Evolutionary conservation across 352 stramenopile species (phyloP), one percentile per base, ranked within the genome.

Genomic region (Plasmopara viticola): DNA sequence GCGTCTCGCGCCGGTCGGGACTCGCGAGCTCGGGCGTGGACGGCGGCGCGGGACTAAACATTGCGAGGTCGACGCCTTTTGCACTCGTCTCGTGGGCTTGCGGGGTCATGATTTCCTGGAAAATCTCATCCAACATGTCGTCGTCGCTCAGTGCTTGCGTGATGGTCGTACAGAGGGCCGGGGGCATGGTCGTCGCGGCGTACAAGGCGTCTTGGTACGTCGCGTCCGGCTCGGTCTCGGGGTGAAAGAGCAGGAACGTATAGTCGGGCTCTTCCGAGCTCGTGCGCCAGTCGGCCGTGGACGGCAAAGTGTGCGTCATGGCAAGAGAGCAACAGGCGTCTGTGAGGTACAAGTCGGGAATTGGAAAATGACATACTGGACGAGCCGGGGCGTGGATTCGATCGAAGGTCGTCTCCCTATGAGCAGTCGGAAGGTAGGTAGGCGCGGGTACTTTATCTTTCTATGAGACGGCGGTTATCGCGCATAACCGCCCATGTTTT

Each of bases 81-180:
- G 44, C 17, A 54, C 14, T 12, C 33, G 39, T 0, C 9, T 49
- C 57, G 28, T 59, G 56, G 34, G 64, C 55, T 20, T 66, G 58
- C 6, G 59, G 50, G 10, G 58, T 54, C 54, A 66, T 59, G 44
- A 70, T 70, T 35, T 70, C 62, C 48, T 72, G 66, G 51, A 75
- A 75, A 44, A 75, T 72, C 44, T 75, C 62, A 41, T 75, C 59
- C 38, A 75, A 56, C 35, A 75, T 68, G 9, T 75, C 59, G 28
- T 75, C 66, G 53, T 75, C 66, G 33, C 62, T 75, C 5, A 74
- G 62, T 4, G 50, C 51, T 53, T 64, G 53, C 33, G 38, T 63
- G n/a, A 60, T 44, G 4, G 39, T 35, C 29, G 15, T 53, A 31
- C 28, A 53, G 2, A 57, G 41, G 2, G 46, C 6, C 20, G 62